These are phyloP conservation scores for Cryptococcus sp. DNA, from an alignment of 1,284 basidiomycete genomes.

Conservation along the genomic window DNA sequence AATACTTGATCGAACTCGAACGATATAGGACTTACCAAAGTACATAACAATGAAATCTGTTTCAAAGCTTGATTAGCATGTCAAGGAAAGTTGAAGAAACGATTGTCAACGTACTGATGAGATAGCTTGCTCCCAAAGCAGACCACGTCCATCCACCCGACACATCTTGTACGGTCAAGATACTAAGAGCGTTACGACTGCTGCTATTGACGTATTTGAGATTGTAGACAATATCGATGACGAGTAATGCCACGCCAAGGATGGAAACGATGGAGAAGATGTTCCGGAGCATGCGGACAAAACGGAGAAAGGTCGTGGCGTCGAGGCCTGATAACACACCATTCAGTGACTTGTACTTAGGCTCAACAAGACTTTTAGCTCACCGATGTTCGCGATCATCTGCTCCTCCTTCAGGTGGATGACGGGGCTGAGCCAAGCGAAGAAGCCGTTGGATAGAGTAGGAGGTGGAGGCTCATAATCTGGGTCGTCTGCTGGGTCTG, in stretches of 20 bases:
- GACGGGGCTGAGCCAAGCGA: conserved; percentile 87
- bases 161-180: conserved; percentile 77
- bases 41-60: conserved; percentile 45
- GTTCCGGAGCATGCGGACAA: conserved; percentile 76
- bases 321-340: conserved; percentile 63
- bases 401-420: conserved; percentile 80
- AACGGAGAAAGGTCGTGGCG: conserved; percentile 88
- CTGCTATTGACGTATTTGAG: conserved; percentile 60
- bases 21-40: conserved; percentile 23
- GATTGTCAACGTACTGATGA: conserved; percentile 59
- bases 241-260: conserved; percentile 70
- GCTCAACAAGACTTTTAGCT: conserved; percentile 2
- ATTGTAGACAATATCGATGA: conserved; percentile 65
- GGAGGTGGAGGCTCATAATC: conserved; percentile 50
- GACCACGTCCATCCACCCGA: conserved; percentile 66
- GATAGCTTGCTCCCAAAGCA: conserved; percentile 72
- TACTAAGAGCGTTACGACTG: conserved; percentile 62
- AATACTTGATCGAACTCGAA: conserved; percentile 7
- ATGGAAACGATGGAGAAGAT: conserved; percentile 66
- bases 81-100: background rate
- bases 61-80: background rate
- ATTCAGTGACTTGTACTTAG: background rate
- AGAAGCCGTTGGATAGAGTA: conserved; percentile 73
- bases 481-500: conserved; percentile 36
- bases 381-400: conserved; percentile 80